These are phyloP conservation scores for Aspergillus sp. DNA, from an alignment of 2,329 filamentous ascomycete species.

Conservation along the genomic window DNA sequence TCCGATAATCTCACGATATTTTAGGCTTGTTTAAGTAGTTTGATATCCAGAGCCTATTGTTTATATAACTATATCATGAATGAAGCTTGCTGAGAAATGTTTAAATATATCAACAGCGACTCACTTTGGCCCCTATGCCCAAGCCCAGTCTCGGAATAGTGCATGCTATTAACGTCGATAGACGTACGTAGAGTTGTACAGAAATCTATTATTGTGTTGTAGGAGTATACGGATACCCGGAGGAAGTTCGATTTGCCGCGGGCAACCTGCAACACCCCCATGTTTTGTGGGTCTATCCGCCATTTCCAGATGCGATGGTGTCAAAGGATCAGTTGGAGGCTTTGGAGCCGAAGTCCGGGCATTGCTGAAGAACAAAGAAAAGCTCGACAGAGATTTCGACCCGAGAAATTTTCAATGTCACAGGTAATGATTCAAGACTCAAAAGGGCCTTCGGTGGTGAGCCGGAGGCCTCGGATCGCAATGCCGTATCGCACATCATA, in stretches of 20 bases:
- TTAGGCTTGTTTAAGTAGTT: background rate
- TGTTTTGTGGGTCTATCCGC: conserved; percentile 16
- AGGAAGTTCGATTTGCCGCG: too few relatives aligned
- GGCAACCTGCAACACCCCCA: conserved; percentile 5
- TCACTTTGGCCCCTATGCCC: too few relatives aligned
- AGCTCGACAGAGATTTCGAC: background rate
- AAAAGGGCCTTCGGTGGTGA: background rate
- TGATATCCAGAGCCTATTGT: conserved; percentile 5
- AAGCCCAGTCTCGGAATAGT: too few relatives aligned
- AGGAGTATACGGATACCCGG: too few relatives aligned
- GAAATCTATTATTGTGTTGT: too few relatives aligned
- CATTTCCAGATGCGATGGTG: conserved; percentile 7
- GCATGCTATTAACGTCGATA: too few relatives aligned
- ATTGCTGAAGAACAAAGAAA: background rate
- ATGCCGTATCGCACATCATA: background rate
- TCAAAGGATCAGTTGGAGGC: background rate
- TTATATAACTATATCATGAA: background rate
- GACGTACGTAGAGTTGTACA: too few relatives aligned
- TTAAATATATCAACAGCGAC: background rate
- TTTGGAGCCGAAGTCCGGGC: background rate
- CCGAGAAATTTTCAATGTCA: background rate
- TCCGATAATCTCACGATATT: background rate
- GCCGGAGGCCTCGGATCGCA: background rate
- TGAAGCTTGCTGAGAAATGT: background rate
- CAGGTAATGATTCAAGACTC: background rate